These are phyloP conservation scores for Scheffersomyces spartinae DNA, from an alignment of 805 yeast species.

Conservation along the genomic window DNA sequence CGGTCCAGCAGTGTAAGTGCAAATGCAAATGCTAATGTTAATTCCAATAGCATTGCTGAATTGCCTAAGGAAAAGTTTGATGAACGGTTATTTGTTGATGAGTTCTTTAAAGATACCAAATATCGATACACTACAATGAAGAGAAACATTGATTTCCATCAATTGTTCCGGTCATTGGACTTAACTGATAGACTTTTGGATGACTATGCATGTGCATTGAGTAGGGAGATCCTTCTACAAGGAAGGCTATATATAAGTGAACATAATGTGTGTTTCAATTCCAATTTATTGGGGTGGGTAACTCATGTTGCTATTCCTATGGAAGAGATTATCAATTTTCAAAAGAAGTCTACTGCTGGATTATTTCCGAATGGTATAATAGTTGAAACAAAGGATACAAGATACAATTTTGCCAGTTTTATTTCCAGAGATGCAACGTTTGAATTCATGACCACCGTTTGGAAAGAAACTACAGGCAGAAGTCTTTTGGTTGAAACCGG, in stretches of 20 bases:
- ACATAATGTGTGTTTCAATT: slow-evolving; percentile 70
- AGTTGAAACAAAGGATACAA: slow-evolving; percentile 50
- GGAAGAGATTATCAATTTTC: slow-evolving; percentile 60
- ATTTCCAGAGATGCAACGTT: slow-evolving; percentile 69
- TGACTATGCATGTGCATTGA: slow-evolving; percentile 84
- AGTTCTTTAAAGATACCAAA: slow-evolving; percentile 42
- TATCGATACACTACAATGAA: slow-evolving; percentile 54
- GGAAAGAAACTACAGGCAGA: slow-evolving; percentile 39
- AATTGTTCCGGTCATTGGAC: slow-evolving; percentile 56
- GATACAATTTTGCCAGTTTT: slow-evolving; percentile 80
- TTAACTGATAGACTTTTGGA: slow-evolving; percentile 64
- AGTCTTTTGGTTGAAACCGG: too few species aligned
- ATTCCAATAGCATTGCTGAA: neutral
- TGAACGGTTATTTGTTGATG: slow-evolving; percentile 33
- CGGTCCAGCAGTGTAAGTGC: neutral
- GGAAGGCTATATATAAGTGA: slow-evolving; percentile 81
- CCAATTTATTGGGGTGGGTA: slow-evolving; percentile 84
- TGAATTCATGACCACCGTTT: slow-evolving; percentile 55
- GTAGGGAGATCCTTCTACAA: slow-evolving; percentile 76
- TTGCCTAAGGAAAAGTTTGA: slow-evolving; percentile 13
- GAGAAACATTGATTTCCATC: slow-evolving; percentile 70
- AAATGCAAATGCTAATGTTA: neutral
- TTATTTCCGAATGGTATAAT: slow-evolving; percentile 83
- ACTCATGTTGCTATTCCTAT: slow-evolving; percentile 66
- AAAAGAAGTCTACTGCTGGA: slow-evolving; percentile 78